Evolutionary conservation across 2,329 filamentous ascomycete species (phyloP).

Genomic region (Colletotrichum eleusines): DNA sequence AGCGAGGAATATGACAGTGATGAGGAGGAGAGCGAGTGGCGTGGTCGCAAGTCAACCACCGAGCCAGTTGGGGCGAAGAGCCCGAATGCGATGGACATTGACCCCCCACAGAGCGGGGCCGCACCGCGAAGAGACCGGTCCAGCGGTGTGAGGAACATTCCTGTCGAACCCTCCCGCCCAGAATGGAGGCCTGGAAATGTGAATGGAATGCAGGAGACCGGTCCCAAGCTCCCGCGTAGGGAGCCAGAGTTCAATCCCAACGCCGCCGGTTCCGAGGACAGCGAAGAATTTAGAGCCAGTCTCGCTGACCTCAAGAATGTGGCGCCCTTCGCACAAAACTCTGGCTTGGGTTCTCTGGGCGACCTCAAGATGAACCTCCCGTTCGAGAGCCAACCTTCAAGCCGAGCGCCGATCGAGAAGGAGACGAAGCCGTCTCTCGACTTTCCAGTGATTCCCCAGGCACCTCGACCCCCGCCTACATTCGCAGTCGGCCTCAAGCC

Average conservation of each 20-base stretch:
- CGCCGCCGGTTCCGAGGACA: slow-evolving; percentile 66
- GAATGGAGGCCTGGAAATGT: slow-evolving; percentile 69
- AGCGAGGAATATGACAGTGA: slow-evolving; percentile 61
- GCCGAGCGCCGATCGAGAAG: slow-evolving; percentile 52
- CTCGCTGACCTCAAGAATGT: slow-evolving; percentile 68
- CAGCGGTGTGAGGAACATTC: slow-evolving; percentile 63
- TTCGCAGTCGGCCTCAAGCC: slow-evolving; percentile 60
- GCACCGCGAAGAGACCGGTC: slow-evolving; percentile 42
- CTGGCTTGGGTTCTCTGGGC: slow-evolving; percentile 65
- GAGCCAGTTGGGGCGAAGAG: slow-evolving; percentile 54
- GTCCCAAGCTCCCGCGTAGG: slow-evolving; percentile 39
- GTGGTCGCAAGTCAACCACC: slow-evolving; percentile 50
- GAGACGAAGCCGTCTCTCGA: slow-evolving; percentile 53
- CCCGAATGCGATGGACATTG: slow-evolving; percentile 75
- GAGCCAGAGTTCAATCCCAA: slow-evolving; percentile 50
- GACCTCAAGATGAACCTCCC: slow-evolving; percentile 69
- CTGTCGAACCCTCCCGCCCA: slow-evolving; percentile 68
- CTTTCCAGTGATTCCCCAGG: slow-evolving; percentile 63
- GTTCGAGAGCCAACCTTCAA: slow-evolving; percentile 65
- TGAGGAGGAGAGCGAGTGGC: slow-evolving; percentile 56
- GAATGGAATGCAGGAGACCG: slow-evolving; percentile 42
- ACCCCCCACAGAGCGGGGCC: slow-evolving; percentile 58
- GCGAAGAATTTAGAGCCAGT: slow-evolving; percentile 65
- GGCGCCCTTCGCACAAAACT: slow-evolving; percentile 64
- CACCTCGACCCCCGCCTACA: slow-evolving; percentile 61